Evolutionary conservation across 768 basidiomycete species (phyloP), one percentile per base, ranked within the genome.

Genomic region (Arthromyces matolae): DNA sequence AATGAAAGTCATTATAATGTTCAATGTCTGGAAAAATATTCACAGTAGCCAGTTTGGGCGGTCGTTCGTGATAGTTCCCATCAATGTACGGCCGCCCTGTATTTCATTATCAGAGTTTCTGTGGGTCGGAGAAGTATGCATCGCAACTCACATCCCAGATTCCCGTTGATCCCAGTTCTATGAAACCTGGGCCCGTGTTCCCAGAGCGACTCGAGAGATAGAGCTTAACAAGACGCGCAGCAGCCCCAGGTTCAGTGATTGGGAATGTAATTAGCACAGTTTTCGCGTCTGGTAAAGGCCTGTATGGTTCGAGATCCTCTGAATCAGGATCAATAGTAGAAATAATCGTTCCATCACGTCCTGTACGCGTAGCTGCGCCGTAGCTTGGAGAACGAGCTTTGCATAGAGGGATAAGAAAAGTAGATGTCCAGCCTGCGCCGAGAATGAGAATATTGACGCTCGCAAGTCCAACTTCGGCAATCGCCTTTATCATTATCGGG

Each of bases 401-500:
- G 60, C 80, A 79, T 24, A 80, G 76, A 0, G 81, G 76, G 29
- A 79, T 67, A 20, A 85, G 69, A 64, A 84, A 86, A 6, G 67
- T 71, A 1, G 76, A 79, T 4, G 79, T 79, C 83, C 84, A 86
- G 25, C 83, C 83, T 22, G 80, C 80, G 27, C 83, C 84, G 39
- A 86, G 72, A 52, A 86, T 77, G 44, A 84, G 73, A 27, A 83
- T 63, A 47, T 81, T 76, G 46, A 81, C 72, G 18, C 9, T 8
- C 6, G 42, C 18, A 5, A 1, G 14, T 16, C 7, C 9, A 22
- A 23, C 31, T n/a, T n/a, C n/a, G n/a, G n/a, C n/a, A n/a, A n/a
- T n/a, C n/a, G n/a, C n/a, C n/a, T n/a, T n/a, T n/a, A n/a, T n/a
- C n/a, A n/a, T n/a, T n/a, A n/a, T n/a, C n/a, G n/a, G n/a, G n/a